These are phyloP conservation scores for Collybiopsis luxurians DNA, from an alignment of 768 basidiomycete species.

Conservation along the genomic window DNA sequence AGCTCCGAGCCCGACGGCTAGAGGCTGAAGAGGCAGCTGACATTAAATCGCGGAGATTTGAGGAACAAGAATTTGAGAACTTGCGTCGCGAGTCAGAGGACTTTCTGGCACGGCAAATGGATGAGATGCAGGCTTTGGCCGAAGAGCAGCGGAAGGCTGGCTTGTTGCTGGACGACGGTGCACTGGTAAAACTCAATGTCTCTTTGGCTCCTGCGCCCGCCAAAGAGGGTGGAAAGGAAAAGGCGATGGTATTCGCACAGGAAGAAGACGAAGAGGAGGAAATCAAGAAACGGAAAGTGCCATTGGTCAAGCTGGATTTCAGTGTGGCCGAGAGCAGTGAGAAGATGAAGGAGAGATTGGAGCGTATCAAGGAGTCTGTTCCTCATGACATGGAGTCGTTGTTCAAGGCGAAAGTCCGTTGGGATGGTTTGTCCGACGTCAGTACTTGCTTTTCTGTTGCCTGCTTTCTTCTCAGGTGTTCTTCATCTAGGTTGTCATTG, in stretches of 20 bases:
- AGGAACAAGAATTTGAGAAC: constrained; percentile 85
- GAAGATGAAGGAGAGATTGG: constrained; percentile 75
- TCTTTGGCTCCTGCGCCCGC: constrained; percentile 52
- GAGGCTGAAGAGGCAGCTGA: constrained; percentile 82
- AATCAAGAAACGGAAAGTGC: constrained; percentile 77
- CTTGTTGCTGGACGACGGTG: constrained; percentile 86
- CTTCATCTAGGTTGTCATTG: constrained; percentile 63
- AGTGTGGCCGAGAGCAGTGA: constrained; percentile 77
- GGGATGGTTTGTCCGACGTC: constrained; percentile 90
- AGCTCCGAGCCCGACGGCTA: constrained; percentile 66
- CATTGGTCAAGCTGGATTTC: constrained; percentile 89
- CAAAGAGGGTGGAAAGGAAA: constrained; percentile 41
- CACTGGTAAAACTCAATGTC: constrained; percentile 84
- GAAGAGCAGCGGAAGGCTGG: constrained; percentile 91
- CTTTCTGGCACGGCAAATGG: constrained; percentile 93
- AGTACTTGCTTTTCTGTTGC: constrained; percentile 25
- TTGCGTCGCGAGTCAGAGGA: constrained; percentile 88
- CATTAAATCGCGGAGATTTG: constrained; percentile 74
- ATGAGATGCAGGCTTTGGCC: constrained; percentile 89
- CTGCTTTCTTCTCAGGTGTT: constrained; percentile 6
- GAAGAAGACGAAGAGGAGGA: constrained; percentile 90
- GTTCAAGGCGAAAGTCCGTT: constrained; percentile 84
- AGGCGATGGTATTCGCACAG: constrained; percentile 67
- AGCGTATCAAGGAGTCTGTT: constrained; percentile 72
- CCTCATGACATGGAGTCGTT: constrained; percentile 76